phyloP scores from a whole-genome alignment of 306 rosid genomes.

The Vachellia collinsii region DNA sequence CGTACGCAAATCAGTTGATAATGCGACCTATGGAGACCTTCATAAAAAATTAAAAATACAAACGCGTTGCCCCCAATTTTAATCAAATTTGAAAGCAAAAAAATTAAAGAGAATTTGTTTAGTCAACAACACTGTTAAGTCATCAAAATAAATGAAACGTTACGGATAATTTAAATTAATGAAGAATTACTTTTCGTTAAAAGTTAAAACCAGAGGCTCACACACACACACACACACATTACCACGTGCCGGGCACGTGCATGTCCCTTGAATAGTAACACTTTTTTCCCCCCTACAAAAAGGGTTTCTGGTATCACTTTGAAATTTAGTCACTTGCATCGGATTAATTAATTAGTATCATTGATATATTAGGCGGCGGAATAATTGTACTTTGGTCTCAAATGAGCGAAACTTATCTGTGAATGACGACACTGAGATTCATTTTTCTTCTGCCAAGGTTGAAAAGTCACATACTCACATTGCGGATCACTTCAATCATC shows the following conservation, averaged over 20 bases:
- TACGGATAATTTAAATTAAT: too few species aligned
- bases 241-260: not conserved
- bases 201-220: not conserved
- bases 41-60: too few species aligned
- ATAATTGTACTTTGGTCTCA: not conserved
- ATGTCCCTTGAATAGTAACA: not conserved
- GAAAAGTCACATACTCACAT: not conserved
- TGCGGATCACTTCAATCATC: not conserved
- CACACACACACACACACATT: too few species aligned
- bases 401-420: not conserved
- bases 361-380: not conserved
- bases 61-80: not conserved
- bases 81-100: too few species aligned
- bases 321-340: not conserved
- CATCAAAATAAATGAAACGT: too few species aligned
- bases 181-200: too few species aligned
- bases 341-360: not conserved
- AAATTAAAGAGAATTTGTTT: not conserved
- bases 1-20: too few species aligned
- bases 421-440: not conserved
- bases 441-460: not conserved
- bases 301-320: not conserved
- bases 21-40: too few species aligned
- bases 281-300: not conserved
- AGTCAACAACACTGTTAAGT: too few species aligned